Conservation (phyloP, 2,329 filamentous ascomycete genomes). For the Escovopsis sp. region DNA sequence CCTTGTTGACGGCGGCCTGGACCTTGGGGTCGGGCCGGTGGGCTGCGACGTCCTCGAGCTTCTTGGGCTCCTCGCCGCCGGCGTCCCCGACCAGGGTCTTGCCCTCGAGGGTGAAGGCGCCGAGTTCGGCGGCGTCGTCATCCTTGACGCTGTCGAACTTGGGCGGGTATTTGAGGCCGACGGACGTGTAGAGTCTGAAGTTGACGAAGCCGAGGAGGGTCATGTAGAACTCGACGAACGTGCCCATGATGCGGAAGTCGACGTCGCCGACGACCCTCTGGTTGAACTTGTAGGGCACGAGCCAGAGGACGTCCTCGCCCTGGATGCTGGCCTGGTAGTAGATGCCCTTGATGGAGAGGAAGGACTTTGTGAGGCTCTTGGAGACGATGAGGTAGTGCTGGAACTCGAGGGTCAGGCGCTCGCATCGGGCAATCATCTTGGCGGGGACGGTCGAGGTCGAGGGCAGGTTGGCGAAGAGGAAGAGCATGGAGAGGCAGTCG, state of each 20-base stretch:
- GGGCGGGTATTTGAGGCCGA: conserved; percentile 88
- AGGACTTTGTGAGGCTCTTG: conserved; percentile 84
- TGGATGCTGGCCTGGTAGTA: conserved; percentile 98
- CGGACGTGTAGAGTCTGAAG: conserved; percentile 80
- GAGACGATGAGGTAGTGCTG: conserved; percentile 94
- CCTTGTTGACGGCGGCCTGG: conserved; percentile 52
- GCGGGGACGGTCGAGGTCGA: conserved; percentile 79
- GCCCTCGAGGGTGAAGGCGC: conserved; percentile 80
- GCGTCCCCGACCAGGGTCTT: conserved; percentile 42
- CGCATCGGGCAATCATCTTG: conserved; percentile 91
- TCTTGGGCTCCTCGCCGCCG: conserved; percentile 36
- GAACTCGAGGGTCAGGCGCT: conserved; percentile 86
- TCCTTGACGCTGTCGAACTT: conserved; percentile 83
- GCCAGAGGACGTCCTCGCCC: conserved; percentile 91
- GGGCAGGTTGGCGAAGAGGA: conserved; percentile 92
- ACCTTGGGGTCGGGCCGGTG: conserved; percentile 46
- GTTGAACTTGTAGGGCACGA: conserved; percentile 96
- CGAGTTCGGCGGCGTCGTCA: conserved; percentile 77
- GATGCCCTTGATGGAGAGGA: conserved; percentile 96
- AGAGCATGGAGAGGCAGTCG: conserved; percentile 92
- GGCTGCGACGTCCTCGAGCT: conserved; percentile 30
- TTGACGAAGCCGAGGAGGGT: conserved; percentile 92
- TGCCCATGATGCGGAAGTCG: conserved; percentile 98
- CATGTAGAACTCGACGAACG: conserved; percentile 97
- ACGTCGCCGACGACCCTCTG: conserved; percentile 87